Percentiles rank a stretch among this genome's conserved stretches.
Evolutionary conservation across 2,329 filamentous ascomycete species (phyloP).

Genomic region (Fusarium mexicanum): DNA sequence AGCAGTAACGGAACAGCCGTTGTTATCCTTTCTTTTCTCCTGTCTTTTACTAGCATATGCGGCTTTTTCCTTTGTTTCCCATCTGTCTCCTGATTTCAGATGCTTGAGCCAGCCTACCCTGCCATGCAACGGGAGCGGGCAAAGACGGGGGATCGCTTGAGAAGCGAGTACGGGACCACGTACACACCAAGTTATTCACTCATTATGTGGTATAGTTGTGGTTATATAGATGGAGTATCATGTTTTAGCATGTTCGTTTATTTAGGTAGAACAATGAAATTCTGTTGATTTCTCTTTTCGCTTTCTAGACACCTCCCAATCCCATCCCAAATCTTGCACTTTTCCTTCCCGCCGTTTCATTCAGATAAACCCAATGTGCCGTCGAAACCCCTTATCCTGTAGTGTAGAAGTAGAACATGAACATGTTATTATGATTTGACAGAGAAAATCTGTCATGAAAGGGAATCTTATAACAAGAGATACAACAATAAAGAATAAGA

Average conservation of each 20-base stretch:
- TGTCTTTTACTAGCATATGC: neutral
- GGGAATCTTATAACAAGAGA: conserved; percentile 4
- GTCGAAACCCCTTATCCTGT: conserved; percentile 1
- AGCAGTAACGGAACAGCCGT: neutral
- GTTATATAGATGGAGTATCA: neutral
- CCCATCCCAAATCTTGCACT: neutral
- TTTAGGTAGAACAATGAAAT: conserved; percentile 22
- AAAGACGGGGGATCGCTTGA: neutral
- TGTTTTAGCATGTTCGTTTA: conserved; percentile 18
- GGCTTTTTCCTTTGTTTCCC: neutral
- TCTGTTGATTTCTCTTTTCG: conserved; percentile 16
- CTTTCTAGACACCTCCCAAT: neutral
- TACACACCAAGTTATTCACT: neutral
- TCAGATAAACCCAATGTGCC: conserved; percentile 13
- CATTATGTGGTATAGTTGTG: neutral
- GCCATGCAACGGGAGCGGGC: neutral
- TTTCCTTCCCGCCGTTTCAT: conserved; percentile 31
- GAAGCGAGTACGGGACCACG: conserved; percentile 8
- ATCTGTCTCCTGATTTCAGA: conserved; percentile 16
- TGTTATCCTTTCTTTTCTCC: neutral
- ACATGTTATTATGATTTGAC: neutral
- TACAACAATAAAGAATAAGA: neutral
- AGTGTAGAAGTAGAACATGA: neutral
- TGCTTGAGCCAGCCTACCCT: conserved; percentile 20
- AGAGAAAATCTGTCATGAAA: conserved; percentile 4